phyloP scores from a whole-genome alignment of 495 filamentous ascomycete genomes.

The Penicillium lagena region DNA sequence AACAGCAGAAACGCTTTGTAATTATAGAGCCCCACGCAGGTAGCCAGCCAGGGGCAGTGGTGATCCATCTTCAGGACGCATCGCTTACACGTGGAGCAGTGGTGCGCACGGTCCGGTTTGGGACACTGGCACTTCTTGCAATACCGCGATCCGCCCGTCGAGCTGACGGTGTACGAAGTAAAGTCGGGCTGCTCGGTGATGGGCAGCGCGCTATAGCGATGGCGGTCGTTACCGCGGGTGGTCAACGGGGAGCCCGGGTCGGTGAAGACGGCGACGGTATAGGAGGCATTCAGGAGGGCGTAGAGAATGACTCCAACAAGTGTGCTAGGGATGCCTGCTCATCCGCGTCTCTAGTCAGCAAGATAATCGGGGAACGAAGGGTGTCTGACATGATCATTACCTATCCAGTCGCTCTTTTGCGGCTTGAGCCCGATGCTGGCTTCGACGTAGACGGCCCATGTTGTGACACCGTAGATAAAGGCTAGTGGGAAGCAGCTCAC shows the following conservation, averaged over 20 bases:
- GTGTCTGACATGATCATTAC: conserved; percentile 33
- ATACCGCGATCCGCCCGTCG: conserved; percentile 75
- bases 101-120: conserved; percentile 94
- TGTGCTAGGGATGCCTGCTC: conserved; percentile 36
- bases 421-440: conserved; percentile 61
- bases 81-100: conserved; percentile 86
- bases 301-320: conserved; percentile 66
- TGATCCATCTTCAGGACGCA: conserved; percentile 99
- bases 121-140: conserved; percentile 95
- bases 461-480: conserved; percentile 84
- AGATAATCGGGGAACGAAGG: neutral
- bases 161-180: conserved; percentile 81
- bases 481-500: conserved; percentile 80
- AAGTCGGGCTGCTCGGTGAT: conserved; percentile 53
- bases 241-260: conserved; percentile 69
- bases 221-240: conserved; percentile 22
- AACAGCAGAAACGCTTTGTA: conserved; percentile 96
- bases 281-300: conserved; percentile 74
- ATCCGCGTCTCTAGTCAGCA: conserved; percentile 2
- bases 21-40: conserved; percentile 87
- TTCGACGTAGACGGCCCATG: conserved; percentile 87
- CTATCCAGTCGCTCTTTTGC: conserved; percentile 56
- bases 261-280: conserved; percentile 88
- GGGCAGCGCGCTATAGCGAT: conserved; percentile 58
- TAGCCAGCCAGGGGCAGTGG: conserved; percentile 97